phyloP scores from a whole-genome alignment of 2,329 filamentous ascomycete species.

The Aspergillus calidoustus region DNA sequence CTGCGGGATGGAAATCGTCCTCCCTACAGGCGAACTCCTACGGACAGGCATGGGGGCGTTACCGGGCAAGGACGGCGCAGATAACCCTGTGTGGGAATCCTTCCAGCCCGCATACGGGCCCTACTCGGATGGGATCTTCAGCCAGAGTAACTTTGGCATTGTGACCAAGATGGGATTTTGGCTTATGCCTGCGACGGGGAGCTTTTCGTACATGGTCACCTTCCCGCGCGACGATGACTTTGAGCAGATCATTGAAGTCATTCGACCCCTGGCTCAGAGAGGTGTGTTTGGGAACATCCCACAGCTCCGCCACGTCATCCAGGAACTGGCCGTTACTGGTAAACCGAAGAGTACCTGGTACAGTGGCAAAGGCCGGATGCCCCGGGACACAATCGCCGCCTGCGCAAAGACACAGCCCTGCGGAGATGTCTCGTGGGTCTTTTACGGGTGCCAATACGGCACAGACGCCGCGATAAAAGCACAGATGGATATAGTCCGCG shows the following conservation, averaged over 20 bases:
- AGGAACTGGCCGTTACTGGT: not conserved
- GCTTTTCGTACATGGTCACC: conserved; percentile 36
- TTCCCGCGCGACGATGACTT: conserved; percentile 54
- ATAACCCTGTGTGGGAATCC: not conserved
- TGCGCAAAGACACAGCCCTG: not conserved
- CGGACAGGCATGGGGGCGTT: conserved; percentile 54
- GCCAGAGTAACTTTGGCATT: conserved; percentile 58
- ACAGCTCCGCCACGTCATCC: not conserved
- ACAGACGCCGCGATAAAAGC: not conserved
- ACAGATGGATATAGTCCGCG: not conserved
- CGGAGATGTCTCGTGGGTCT: not conserved
- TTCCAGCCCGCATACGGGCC: conserved; percentile 32
- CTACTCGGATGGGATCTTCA: conserved; percentile 52
- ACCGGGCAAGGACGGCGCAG: not conserved
- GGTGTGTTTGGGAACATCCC: not conserved
- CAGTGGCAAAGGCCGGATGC: not conserved
- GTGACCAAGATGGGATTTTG: conserved; percentile 61
- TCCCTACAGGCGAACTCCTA: conserved; percentile 52
- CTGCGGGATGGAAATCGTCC: conserved; percentile 52
- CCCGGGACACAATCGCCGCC: not conserved
- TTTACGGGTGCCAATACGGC: not conserved
- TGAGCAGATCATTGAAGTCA: conserved; percentile 45
- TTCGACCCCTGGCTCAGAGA: conserved; percentile 34
- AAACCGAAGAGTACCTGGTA: not conserved
- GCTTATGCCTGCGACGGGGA: conserved; percentile 59